A percentile compares a stretch with the other conserved stretches of the same genome.
Conservation (phyloP, 495 filamentous ascomycete genomes). For the Hypoxylon fragiforme region DNA sequence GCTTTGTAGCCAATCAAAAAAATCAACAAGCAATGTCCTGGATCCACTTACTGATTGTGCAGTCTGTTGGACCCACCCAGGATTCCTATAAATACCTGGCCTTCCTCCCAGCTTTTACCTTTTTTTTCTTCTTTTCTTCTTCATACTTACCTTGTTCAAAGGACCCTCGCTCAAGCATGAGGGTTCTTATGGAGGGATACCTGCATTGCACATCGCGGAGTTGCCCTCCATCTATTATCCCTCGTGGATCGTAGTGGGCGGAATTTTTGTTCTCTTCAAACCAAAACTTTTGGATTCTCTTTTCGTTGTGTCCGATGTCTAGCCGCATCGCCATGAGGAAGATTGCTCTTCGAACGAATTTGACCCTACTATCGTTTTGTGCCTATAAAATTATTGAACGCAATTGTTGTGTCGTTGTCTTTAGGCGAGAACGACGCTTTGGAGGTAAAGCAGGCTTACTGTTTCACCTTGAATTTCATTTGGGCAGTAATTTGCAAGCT, state of each 20-base stretch:
- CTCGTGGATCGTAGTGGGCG: conserved; percentile 44
- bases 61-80: too few relatives aligned
- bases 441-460: too few relatives aligned
- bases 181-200: conserved; percentile 62
- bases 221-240: conserved; percentile 66
- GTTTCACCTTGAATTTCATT: too few relatives aligned
- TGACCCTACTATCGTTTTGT: conserved; percentile 1
- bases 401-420: too few relatives aligned
- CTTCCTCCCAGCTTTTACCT: conserved; percentile 2
- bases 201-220: conserved; percentile 81
- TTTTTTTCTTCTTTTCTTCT: conserved; percentile 39
- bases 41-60: too few relatives aligned
- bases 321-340: conserved; percentile 20
- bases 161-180: not conserved
- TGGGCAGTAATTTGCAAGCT: too few relatives aligned
- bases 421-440: too few relatives aligned
- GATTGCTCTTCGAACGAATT: not conserved
- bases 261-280: not conserved
- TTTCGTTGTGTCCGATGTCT: conserved; percentile 19
- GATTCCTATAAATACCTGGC: conserved; percentile 10
- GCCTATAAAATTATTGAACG: too few relatives aligned
- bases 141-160: not conserved
- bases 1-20: too few relatives aligned
- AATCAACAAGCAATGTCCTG: too few relatives aligned
- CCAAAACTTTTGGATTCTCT: not conserved